phyloP scores from a whole-genome alignment of 2,329 filamentous ascomycete genomes.

The Botrytis byssoidea region DNA sequence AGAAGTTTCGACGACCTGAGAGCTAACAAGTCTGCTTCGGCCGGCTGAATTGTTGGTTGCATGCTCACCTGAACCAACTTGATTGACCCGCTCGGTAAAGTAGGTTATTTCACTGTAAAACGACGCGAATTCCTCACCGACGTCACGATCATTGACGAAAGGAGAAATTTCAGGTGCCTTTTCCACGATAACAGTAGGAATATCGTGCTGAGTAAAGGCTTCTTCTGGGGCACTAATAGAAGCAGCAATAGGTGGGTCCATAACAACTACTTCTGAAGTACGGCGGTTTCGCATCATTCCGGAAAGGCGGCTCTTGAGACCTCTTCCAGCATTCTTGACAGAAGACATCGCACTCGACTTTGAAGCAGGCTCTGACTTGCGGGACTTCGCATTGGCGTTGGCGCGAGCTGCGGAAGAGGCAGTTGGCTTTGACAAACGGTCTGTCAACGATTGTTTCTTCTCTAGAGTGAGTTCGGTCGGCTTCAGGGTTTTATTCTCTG shows the following conservation, averaged over 20 bases:
- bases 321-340: slow-evolving; percentile 19
- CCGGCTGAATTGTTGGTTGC: not conserved
- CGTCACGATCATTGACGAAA: not conserved
- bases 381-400: not conserved
- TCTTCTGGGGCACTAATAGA: not conserved
- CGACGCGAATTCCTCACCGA: not conserved
- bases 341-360: not conserved
- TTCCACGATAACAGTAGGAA: not conserved
- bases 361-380: not conserved
- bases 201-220: too few species aligned
- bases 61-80: not conserved
- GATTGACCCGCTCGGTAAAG: not conserved
- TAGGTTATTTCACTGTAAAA: slow-evolving; percentile 2
- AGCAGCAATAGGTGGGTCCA: too few species aligned
- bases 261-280: not conserved
- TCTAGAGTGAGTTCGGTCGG: not conserved
- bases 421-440: slow-evolving; percentile 3
- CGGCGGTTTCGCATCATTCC: slow-evolving; percentile 8
- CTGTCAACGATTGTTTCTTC: not conserved
- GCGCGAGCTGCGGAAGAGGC: not conserved
- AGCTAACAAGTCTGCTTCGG: not conserved
- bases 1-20: too few species aligned
- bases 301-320: slow-evolving; percentile 13
- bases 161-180: not conserved
- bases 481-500: not conserved